Percentiles rank a stretch among this genome's conserved stretches.
Conservation (phyloP, 371 early-diverging fungal genomes). For the Phascolomyces articulosus region DNA sequence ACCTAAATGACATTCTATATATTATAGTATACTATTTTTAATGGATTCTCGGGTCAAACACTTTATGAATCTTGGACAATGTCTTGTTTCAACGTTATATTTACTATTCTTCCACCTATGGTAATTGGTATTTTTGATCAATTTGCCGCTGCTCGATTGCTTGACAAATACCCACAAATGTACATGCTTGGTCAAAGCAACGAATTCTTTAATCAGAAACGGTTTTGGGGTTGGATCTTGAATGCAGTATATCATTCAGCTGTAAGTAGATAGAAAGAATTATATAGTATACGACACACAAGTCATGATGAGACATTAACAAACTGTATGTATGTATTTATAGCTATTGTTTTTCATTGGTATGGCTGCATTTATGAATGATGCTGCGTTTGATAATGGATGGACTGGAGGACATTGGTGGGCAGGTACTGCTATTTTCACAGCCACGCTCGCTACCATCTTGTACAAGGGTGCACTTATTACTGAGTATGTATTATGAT, state of each 20-base stretch:
- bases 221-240: slow-evolving; percentile 95
- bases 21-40: slow-evolving; percentile 78
- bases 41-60: slow-evolving; percentile 91
- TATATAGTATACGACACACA: no score
- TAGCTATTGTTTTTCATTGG: slow-evolving; percentile 66
- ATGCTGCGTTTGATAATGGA: slow-evolving; percentile 63
- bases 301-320: background rate
- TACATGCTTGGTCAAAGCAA: slow-evolving; percentile 90
- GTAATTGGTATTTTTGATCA: slow-evolving; percentile 94
- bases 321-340: background rate
- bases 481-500: slow-evolving; percentile 63
- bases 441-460: slow-evolving; percentile 77
- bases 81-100: slow-evolving; percentile 87
- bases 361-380: slow-evolving; percentile 63
- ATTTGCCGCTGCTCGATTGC: slow-evolving; percentile 84
- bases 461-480: slow-evolving; percentile 83
- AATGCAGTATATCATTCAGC: slow-evolving; percentile 94
- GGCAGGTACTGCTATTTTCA: slow-evolving; percentile 78
- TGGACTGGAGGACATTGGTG: slow-evolving; percentile 77
- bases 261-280: slow-evolving; percentile 18
- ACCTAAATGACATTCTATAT: background rate
- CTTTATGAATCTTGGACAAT: slow-evolving; percentile 95
- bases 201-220: slow-evolving; percentile 89
- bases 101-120: slow-evolving; percentile 89
- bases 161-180: slow-evolving; percentile 97